phyloP scores from a whole-genome alignment of 805 yeast species.

The Metschnikowia hibisci region DNA sequence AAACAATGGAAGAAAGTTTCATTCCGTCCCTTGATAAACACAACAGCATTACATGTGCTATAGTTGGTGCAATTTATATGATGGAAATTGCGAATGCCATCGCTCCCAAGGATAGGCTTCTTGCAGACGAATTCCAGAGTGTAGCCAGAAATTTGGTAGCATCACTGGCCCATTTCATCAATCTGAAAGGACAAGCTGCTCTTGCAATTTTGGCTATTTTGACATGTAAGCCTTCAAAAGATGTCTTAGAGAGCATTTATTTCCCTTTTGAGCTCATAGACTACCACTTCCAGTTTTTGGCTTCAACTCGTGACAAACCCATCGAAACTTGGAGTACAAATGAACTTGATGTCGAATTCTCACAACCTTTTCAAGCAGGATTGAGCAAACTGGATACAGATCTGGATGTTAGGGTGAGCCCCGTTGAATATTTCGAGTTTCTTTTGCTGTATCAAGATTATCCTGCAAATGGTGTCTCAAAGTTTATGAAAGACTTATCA shows the following conservation, averaged over 20 bases:
- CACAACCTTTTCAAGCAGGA: not conserved
- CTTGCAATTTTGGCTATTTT: conserved; percentile 1
- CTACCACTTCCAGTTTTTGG: conserved; percentile 9
- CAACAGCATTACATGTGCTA: not conserved
- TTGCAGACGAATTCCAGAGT: conserved; percentile 2
- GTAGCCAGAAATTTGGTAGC: conserved; percentile 8
- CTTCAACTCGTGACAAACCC: not conserved
- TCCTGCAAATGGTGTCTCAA: not conserved
- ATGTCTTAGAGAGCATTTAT: conserved; percentile 6
- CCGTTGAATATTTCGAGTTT: conserved; percentile 8
- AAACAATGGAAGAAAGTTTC: conserved; percentile 1
- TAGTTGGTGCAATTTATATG: not conserved
- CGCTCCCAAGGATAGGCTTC: not conserved
- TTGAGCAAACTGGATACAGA: not conserved
- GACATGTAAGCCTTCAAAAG: not conserved
- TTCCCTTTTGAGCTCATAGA: conserved; percentile 15
- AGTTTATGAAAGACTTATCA: not conserved
- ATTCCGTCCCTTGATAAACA: not conserved
- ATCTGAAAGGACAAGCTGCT: conserved; percentile 9
- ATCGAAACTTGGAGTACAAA: not conserved
- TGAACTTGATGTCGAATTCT: conserved; percentile 10
- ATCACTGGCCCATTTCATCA: conserved; percentile 7
- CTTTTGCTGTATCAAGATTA: conserved; percentile 7
- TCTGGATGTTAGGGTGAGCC: not conserved
- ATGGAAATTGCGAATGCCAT: conserved; percentile 2